A percentile compares a stretch with the other conserved stretches of the same genome.
Conservation (phyloP, 768 basidiomycete genomes). For the Pleurotus cornucopiae region DNA sequence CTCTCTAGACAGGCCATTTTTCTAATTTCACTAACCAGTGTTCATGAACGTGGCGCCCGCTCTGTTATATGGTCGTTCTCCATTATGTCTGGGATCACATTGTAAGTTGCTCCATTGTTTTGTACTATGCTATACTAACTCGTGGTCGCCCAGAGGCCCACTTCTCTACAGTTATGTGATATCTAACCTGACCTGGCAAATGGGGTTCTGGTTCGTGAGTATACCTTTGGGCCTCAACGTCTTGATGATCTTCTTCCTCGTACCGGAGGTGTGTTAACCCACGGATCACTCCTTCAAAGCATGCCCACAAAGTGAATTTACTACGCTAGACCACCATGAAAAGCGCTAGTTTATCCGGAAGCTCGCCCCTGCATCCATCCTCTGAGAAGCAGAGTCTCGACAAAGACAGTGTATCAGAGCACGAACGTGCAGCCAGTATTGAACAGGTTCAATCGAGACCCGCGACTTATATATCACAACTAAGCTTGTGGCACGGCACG, state of each 20-base stretch:
- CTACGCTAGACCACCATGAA: slow-evolving; percentile 29
- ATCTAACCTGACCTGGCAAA: slow-evolving; percentile 36
- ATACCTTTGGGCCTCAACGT: slow-evolving; percentile 35
- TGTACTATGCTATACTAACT: neutral
- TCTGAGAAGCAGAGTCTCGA: slow-evolving; percentile 14
- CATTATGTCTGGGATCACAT: slow-evolving; percentile 37
- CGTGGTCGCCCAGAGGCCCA: slow-evolving; percentile 25
- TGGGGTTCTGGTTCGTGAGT: slow-evolving; percentile 45
- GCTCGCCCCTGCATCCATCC: neutral
- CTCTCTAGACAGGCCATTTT: neutral
- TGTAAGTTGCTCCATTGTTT: slow-evolving; percentile 21
- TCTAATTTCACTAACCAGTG: slow-evolving; percentile 15
- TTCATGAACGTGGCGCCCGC: slow-evolving; percentile 39
- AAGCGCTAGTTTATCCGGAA: slow-evolving; percentile 8
- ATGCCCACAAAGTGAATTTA: neutral
- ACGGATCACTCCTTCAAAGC: neutral
- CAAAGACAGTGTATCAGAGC: slow-evolving; percentile 5
- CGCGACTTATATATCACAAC: slow-evolving; percentile 26
- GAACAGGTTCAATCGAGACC: slow-evolving; percentile 9
- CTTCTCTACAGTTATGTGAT: slow-evolving; percentile 45
- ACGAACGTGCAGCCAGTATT: slow-evolving; percentile 4
- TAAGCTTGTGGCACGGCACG: slow-evolving; percentile 32
- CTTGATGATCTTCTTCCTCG: slow-evolving; percentile 36
- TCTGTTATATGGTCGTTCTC: slow-evolving; percentile 42
- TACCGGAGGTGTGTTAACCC: slow-evolving; percentile 31